Base-by-base conservation (phyloP, 1,284 basidiomycete genomes). In the Phellopilus nigrolimitatus region DNA sequence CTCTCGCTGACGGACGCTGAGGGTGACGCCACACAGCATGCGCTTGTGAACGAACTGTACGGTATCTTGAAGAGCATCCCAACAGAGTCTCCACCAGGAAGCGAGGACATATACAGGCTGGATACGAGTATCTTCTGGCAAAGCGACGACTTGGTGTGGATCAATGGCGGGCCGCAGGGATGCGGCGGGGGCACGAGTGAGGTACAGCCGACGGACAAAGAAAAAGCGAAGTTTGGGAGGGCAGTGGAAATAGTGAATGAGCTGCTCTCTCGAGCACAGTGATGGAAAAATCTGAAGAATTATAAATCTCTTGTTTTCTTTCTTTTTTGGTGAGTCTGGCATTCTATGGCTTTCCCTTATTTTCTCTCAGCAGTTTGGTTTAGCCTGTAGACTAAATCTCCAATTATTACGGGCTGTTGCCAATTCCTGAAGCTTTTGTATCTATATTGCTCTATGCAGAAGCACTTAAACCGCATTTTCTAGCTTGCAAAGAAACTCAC, bases 91-190 rank as follows among this genome's bases (percentile, higher is more conserved):
- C 81, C 80, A 2, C 74, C 76, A 0, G 82, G 81, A 1, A 78
- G 74, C 50, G 65, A 82, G 59, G 86, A 88, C 60, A 80, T 88
- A 51, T 89, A 89, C 59, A 80, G 80, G 0, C 53, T 79, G 56
- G 73, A 88, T 62, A 84, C 73, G 12, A 79, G 80, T 62, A 87
- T 89, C 57, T 68, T 75, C 7, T 85, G 75, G 68, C 75, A 73
- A 7, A 76, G 74, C 49, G 76, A 75, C 0, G 78, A 79, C 56
- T 62, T 85, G 17, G 55, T 68, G 62, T 86, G 84, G 84, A 61
- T 57, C 52, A 86, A 86, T 61, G 76, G 75, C 10, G 82, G 79
- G 0, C 82, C 82, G 0, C 58, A 67, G 33, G 84, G 82, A 1
- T 84, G 82, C 62, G 70, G 73, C 1, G 66, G 69, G 10, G 79